A percentile compares a stretch with the other conserved stretches of the same genome.
Evolutionary conservation across 495 filamentous ascomycete species (phyloP).

Genomic region (Xylaria scruposa): DNA sequence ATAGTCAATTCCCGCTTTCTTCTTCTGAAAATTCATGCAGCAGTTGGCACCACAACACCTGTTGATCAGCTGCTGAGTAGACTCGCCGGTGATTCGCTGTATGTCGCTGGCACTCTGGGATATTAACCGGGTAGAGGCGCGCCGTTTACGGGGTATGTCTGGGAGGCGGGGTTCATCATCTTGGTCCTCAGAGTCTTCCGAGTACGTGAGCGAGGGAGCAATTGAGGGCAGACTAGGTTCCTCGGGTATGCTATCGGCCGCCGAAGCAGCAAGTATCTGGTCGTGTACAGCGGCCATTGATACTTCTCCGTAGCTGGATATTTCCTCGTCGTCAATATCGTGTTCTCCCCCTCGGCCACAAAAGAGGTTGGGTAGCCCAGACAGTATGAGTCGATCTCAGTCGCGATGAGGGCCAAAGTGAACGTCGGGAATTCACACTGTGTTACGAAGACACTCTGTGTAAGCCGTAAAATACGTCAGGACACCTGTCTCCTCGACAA

Average conservation of each 20-base stretch:
- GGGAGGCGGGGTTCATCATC: conserved; percentile 42
- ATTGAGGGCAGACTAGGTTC: conserved; percentile 44
- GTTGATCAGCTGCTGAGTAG: conserved; percentile 65
- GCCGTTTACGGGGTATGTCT: conserved; percentile 57
- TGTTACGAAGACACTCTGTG: not conserved
- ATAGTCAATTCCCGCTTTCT: conserved; percentile 59
- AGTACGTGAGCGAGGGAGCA: conserved; percentile 59
- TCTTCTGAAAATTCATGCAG: conserved; percentile 71
- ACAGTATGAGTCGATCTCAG: not conserved
- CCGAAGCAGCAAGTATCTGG: conserved; percentile 30
- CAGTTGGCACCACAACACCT: conserved; percentile 95
- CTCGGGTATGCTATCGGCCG: conserved; percentile 45
- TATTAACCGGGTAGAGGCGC: conserved; percentile 82
- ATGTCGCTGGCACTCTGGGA: conserved; percentile 78
- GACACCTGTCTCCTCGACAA: not conserved
- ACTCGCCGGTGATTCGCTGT: conserved; percentile 68
- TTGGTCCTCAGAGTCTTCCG: conserved; percentile 54
- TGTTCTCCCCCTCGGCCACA: not conserved
- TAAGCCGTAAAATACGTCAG: not conserved
- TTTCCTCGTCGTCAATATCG: not conserved
- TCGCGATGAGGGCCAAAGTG: not conserved
- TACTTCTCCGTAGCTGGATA: not conserved
- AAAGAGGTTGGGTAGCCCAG: not conserved
- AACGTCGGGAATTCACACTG: not conserved
- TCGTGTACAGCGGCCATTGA: conserved; percentile 32